Conservation (phyloP, 2,329 filamentous ascomycete genomes). For the Aspergillus sp. region DNA sequence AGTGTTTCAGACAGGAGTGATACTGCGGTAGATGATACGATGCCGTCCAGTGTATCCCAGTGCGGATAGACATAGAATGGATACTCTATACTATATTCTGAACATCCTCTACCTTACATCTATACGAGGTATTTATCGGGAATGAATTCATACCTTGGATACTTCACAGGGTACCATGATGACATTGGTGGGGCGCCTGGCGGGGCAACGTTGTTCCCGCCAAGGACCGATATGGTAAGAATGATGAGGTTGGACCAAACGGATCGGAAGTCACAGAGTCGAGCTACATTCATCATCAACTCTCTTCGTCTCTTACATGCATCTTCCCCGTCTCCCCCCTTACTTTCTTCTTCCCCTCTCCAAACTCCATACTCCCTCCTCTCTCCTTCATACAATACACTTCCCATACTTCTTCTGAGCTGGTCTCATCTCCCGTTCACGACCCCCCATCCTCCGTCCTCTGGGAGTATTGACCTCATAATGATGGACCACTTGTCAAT, state of each 20-base stretch:
- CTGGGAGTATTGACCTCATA: background rate
- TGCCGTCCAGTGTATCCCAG: too few species aligned
- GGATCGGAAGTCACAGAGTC: background rate
- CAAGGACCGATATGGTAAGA: background rate
- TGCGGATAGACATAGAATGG: too few species aligned
- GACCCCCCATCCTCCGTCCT: background rate
- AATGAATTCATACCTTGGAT: too few species aligned
- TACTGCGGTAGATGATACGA: too few species aligned
- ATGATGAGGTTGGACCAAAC: background rate
- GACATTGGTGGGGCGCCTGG: background rate
- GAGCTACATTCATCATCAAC: background rate
- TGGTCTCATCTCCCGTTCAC: conserved; percentile 6
- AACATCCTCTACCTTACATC: too few species aligned
- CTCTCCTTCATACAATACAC: background rate
- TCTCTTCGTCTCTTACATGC: background rate
- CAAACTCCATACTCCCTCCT: background rate
- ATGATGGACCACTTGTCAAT: conserved; percentile 28
- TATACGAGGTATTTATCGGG: too few species aligned
- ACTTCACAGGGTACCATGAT: background rate
- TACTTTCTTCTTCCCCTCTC: conserved; percentile 1
- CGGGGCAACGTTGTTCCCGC: conserved; percentile 2
- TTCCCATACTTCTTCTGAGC: background rate
- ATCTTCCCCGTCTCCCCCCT: background rate
- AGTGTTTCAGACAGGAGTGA: too few species aligned
- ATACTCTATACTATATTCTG: background rate